Evolutionary conservation across 2,329 filamentous ascomycete genomes (phyloP).

Genomic region (Phaeoacremonium minimum): DNA sequence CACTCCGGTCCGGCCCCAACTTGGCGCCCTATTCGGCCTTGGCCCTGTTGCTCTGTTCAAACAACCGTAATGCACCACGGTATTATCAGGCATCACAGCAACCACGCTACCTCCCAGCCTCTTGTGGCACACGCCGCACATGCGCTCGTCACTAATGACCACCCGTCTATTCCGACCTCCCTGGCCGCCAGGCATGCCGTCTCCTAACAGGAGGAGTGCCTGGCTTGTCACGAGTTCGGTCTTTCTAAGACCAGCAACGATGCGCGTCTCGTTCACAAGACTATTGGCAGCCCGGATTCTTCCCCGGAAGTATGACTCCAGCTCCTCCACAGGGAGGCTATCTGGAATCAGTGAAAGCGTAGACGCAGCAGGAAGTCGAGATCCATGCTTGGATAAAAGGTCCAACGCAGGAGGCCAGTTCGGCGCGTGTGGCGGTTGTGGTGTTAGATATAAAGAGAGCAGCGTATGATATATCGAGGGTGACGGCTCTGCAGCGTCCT

Average conservation of each 20-base stretch:
- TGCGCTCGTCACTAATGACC: conserved; percentile 78
- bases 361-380: conserved; percentile 80
- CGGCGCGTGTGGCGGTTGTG: conserved; percentile 66
- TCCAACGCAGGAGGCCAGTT: conserved; percentile 77
- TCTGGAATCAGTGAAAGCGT: conserved; percentile 84
- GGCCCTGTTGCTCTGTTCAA: conserved; percentile 44
- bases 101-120: conserved; percentile 87
- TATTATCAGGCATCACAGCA: conserved; percentile 79
- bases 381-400: conserved; percentile 87
- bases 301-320: conserved; percentile 88
- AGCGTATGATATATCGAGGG: conserved; percentile 90
- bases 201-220: conserved; percentile 68
- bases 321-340: conserved; percentile 68
- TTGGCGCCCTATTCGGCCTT: conserved; percentile 2
- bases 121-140: conserved; percentile 92
- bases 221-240: conserved; percentile 77
- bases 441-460: conserved; percentile 82
- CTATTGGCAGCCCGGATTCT: conserved; percentile 84
- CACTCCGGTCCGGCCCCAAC: neutral
- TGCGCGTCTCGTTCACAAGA: conserved; percentile 72
- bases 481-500: conserved; percentile 44
- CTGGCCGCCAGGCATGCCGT: conserved; percentile 48
- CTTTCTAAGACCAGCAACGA: conserved; percentile 72
- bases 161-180: conserved; percentile 61
- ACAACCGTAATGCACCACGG: conserved; percentile 79